Evolutionary conservation across 768 basidiomycete species (phyloP), one percentile per base, ranked within the genome.

Genomic region (Hemileccinum impolitum): DNA sequence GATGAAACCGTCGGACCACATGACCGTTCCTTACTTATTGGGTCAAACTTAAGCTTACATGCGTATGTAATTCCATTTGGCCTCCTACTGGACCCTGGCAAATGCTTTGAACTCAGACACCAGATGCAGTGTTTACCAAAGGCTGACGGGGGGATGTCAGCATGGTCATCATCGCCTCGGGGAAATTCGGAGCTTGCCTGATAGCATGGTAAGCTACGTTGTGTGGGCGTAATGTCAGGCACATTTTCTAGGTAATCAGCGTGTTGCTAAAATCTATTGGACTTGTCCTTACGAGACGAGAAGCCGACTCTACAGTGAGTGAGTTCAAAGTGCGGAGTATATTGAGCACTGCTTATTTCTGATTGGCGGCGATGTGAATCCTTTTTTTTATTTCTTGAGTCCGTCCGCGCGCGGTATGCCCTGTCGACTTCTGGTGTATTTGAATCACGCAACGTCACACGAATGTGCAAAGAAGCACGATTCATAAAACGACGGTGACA

Each of bases 1-100:
- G 14, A 19, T 36, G 34, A 36, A 17, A 18, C 46, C 18, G 6
- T 23, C 28, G 8, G 36, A 38, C 48, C 39, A 53, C 43, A 43
- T 58, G 50, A 43, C 36, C 19, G 18, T 31, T 36, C 25, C 37
- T 39, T 26, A 43, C n/a, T 38, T 35, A 15, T 28, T 14, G 40
- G 57, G 42, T 45, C 46, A 59, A 61, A 61, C 59, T 46, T 59
- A 56, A 62, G 57, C 50, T 57, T 60, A 46, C 40, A 26, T 37
- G 47, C 6, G 48, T 57, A 54, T 59, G 52, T 56, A 59, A 63
- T 51, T 44, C 51, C 34, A 51, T 59, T 54, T 54, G 34, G 50
- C 49, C 30, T 35, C 28, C 18, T 43, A 18, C 18, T 12, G 12
- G 18, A 19, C 17, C 32, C 10, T 42, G 34, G 35, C 41, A 26